Evolutionary conservation across 495 filamentous ascomycete genomes (phyloP), one percentile per base, ranked within the genome.

Genomic region (Durotheca rogersii): DNA sequence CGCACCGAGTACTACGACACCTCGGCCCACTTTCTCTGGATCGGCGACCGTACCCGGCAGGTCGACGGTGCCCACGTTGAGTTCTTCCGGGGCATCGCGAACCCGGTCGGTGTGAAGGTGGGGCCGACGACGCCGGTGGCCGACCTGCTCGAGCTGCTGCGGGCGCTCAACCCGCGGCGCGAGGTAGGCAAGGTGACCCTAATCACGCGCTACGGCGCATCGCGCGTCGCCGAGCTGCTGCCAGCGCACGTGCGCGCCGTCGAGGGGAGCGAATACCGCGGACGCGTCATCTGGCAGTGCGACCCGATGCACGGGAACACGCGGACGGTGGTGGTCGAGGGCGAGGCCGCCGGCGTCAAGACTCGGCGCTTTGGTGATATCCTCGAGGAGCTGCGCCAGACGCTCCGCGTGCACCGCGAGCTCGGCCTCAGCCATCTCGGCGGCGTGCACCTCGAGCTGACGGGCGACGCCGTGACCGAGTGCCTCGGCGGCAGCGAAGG

Each of bases 241-340:
- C 86, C 88, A 0, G 75, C 67, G 1, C 93, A 98, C 70, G 96
- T 98, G 63, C 78, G 83, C 45, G 88, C 88, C 34, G 93, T 98
- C 14, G 83, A 90, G 60, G 67, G 70, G 53, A 77, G 72, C 60
- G 78, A 73, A 53, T 87, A 86, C 43, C 78, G 78, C 1, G 83
- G 92, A 65, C 64, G 81, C 15, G 90, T 95, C 10, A 89, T 98
- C 53, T 98, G 93, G 93, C 89, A 96, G 68, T 95, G 90, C 69
- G 93, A 98, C 69, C 93, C 93, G 7, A 97, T 97, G 94, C 93
- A 98, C 72, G 93, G 93, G 30, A 90, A 90, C 68, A 88, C 85
- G 15, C 73, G 73, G 43, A 78, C 82, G 14, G n/a, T n/a, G n/a
- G n/a, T n/a, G n/a, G n/a, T n/a, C n/a, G n/a, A n/a, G n/a, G n/a